Conservation (phyloP, 257 asterid genomes). For the Solanum bukasovii region DNA sequence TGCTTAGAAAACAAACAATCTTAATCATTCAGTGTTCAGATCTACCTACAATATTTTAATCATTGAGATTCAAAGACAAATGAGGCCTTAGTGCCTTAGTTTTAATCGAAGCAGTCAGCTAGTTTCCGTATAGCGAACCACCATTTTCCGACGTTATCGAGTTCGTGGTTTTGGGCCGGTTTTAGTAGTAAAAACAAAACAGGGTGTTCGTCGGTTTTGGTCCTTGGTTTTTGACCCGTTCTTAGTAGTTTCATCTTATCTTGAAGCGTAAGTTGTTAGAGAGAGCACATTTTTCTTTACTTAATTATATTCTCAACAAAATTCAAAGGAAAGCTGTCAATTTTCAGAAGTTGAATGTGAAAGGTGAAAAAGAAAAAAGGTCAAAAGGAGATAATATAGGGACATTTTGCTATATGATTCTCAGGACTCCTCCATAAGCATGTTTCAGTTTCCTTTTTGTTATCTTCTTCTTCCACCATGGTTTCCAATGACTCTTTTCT, state of each 20-base stretch:
- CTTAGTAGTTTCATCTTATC: background rate
- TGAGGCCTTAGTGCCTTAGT: no score
- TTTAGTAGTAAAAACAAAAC: background rate
- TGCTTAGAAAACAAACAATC: no score
- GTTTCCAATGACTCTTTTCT: background rate
- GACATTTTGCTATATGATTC: background rate
- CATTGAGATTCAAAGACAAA: no score
- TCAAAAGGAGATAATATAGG: background rate
- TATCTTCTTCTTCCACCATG: background rate
- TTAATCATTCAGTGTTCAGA: no score
- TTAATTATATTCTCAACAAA: background rate
- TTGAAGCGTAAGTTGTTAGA: background rate
- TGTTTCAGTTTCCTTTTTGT: background rate
- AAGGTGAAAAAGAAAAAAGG: background rate
- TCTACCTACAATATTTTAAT: no score
- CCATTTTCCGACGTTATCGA: background rate
- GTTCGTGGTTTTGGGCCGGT: background rate
- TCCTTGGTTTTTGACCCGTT: background rate
- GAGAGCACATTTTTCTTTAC: background rate
- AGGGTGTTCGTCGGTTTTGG: background rate
- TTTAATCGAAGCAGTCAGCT: no score
- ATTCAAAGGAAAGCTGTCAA: background rate
- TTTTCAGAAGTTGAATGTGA: background rate
- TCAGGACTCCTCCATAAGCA: background rate
- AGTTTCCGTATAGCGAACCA: background rate